Conservation (phyloP, 2,329 filamentous ascomycete genomes). For the Didymosphaeria variabile region DNA sequence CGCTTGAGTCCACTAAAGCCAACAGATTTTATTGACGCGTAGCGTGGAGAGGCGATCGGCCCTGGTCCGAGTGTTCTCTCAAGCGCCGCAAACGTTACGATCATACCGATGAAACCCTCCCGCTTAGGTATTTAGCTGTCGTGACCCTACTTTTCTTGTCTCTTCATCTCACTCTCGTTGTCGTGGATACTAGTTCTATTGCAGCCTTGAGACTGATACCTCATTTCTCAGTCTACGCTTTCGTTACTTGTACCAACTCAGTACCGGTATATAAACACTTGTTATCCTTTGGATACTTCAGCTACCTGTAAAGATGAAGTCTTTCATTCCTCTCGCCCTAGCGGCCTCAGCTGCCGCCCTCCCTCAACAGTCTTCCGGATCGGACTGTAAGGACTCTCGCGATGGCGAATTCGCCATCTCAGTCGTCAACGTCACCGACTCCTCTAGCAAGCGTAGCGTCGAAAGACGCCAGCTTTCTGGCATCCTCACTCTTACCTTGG, state of each 20-base stretch:
- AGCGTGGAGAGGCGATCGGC: slow-evolving; percentile 31
- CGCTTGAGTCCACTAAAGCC: slow-evolving; percentile 14
- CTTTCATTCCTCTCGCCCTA: slow-evolving; percentile 40
- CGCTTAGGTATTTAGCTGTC: slow-evolving; percentile 42
- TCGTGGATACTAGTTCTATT: slow-evolving; percentile 32
- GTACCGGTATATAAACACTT: slow-evolving; percentile 17
- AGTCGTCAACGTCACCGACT: slow-evolving; percentile 57
- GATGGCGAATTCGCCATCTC: slow-evolving; percentile 68
- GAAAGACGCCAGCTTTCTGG: slow-evolving; percentile 40
- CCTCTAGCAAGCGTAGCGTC: slow-evolving; percentile 35
- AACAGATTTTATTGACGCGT: slow-evolving; percentile 39
- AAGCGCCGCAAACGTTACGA: slow-evolving; percentile 22
- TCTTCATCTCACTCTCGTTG: slow-evolving; percentile 34
- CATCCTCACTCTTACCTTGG: slow-evolving; percentile 69
- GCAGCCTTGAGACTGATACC: slow-evolving; percentile 42
- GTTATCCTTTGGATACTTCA: slow-evolving; percentile 14
- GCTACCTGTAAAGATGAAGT: slow-evolving; percentile 39
- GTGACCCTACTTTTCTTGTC: slow-evolving; percentile 24
- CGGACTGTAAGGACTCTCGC: slow-evolving; percentile 62
- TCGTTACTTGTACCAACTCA: slow-evolving; percentile 28
- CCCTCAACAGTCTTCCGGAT: slow-evolving; percentile 48
- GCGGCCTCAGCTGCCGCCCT: slow-evolving; percentile 38
- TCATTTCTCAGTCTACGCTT: slow-evolving; percentile 48
- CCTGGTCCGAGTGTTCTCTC: slow-evolving; percentile 22
- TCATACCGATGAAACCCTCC: slow-evolving; percentile 37